phyloP scores from a whole-genome alignment of 2,329 filamentous ascomycete species.

The Fusarium oligoseptatum region DNA sequence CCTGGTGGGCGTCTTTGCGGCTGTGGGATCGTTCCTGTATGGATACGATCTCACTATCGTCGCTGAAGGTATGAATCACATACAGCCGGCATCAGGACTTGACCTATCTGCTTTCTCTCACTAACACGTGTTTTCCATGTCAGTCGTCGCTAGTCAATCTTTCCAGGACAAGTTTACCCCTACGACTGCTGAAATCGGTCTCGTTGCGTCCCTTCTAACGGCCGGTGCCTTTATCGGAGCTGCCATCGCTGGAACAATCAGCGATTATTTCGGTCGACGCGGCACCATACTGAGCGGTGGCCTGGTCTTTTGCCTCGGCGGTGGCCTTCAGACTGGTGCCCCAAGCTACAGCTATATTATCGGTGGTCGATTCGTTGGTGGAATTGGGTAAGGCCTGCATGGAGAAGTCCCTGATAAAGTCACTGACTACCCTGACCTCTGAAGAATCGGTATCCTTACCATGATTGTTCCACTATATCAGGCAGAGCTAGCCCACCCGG shows the following conservation, averaged over 20 bases:
- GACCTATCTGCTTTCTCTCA: not conserved
- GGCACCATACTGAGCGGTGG: not conserved
- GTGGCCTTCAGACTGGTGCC: not conserved
- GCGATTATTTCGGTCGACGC: not conserved
- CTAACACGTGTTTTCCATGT: not conserved
- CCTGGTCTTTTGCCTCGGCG: not conserved
- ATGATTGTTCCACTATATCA: not conserved
- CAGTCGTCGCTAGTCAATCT: not conserved
- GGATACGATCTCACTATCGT: not conserved
- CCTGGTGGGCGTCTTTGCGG: not conserved
- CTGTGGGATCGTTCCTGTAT: not conserved
- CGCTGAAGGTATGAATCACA: not conserved
- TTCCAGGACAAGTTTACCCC: not conserved
- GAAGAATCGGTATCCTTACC: not conserved
- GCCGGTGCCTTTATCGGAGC: not conserved
- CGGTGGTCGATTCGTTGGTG: not conserved
- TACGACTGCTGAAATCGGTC: not conserved
- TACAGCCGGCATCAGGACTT: not conserved
- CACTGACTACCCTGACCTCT: not conserved
- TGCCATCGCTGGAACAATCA: not conserved
- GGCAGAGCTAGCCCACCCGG: not conserved
- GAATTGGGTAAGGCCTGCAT: not conserved
- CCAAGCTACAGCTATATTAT: not conserved
- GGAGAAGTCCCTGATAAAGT: not conserved
- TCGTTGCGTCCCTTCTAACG: not conserved